Evolutionary conservation across 2,329 filamentous ascomycete species (phyloP).

Genomic region (Chrysoporthe austroafricana): DNA sequence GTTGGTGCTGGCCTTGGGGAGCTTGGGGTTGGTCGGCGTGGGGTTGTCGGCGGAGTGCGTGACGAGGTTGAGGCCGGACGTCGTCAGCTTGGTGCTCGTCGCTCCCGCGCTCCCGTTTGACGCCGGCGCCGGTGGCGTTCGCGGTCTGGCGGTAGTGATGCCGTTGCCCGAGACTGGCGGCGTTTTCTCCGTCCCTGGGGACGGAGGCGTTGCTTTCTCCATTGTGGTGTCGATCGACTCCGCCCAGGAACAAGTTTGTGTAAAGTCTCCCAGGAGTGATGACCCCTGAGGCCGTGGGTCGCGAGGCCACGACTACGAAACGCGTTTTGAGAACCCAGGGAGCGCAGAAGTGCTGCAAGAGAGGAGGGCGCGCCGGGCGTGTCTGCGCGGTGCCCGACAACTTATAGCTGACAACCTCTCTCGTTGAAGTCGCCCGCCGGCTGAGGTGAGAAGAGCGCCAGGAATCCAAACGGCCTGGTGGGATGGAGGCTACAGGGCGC

Average conservation of each 20-base stretch:
- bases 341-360: background rate
- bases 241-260: background rate
- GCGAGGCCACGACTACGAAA: background rate
- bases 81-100: conserved; percentile 8
- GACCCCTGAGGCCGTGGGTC: background rate
- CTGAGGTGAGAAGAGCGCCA: background rate
- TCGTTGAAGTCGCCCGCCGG: background rate
- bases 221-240: background rate
- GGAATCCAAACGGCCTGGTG: background rate
- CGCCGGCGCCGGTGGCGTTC: background rate
- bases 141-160: background rate
- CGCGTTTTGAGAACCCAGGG: background rate
- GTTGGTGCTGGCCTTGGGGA: conserved; percentile 36
- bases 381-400: background rate
- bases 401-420: background rate
- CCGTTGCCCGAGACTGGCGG: background rate
- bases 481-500: background rate
- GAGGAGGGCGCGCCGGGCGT: background rate
- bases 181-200: background rate
- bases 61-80: conserved; percentile 10
- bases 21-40: background rate
- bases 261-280: background rate
- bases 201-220: background rate
- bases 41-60: conserved; percentile 3
- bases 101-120: background rate